These are phyloP conservation scores for Ganoderma lingzhi DNA, from an alignment of 1,284 basidiomycete genomes.

Conservation along the genomic window DNA sequence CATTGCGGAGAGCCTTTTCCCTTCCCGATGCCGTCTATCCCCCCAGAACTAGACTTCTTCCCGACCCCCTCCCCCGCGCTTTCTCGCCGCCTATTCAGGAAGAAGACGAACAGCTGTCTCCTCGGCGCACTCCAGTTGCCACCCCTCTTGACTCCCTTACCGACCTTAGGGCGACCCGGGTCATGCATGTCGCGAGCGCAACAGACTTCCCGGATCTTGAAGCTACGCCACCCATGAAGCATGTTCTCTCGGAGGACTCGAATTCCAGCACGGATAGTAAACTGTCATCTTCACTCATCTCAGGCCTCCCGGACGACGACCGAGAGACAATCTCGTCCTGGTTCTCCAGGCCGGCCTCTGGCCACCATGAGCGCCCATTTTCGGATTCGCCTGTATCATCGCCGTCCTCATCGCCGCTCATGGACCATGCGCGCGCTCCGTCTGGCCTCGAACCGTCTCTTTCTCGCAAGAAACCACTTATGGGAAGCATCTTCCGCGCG, in stretches of 20 bases:
- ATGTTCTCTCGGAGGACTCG: conserved; percentile 10
- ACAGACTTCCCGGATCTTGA: background rate
- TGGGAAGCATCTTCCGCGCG: conserved; percentile 34
- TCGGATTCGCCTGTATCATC: conserved; percentile 23
- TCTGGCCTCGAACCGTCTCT: conserved; percentile 11
- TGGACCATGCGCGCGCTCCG: conserved; percentile 16
- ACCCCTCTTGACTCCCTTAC: conserved; percentile 46
- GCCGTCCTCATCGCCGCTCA: conserved; percentile 24
- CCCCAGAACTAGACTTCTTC: conserved; percentile 7
- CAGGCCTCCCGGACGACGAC: conserved; percentile 1
- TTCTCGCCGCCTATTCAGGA: conserved; percentile 49
- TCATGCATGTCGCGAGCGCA: background rate
- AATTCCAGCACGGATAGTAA: background rate
- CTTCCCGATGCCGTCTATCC: conserved; percentile 25
- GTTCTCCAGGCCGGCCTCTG: background rate
- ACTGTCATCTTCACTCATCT: conserved; percentile 14
- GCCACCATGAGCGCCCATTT: background rate
- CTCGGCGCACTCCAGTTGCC: conserved; percentile 44
- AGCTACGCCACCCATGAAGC: background rate
- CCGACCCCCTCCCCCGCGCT: conserved; percentile 11
- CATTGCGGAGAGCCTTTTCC: conserved; percentile 28
- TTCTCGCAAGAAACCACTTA: conserved; percentile 25
- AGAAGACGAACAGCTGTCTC: conserved; percentile 57
- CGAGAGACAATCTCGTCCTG: conserved; percentile 2
- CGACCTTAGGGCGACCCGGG: conserved; percentile 36